Percentiles rank a stretch among this genome's conserved stretches.
Conservation (phyloP, 2,329 filamentous ascomycete species). For the Exophiala sideris region DNA sequence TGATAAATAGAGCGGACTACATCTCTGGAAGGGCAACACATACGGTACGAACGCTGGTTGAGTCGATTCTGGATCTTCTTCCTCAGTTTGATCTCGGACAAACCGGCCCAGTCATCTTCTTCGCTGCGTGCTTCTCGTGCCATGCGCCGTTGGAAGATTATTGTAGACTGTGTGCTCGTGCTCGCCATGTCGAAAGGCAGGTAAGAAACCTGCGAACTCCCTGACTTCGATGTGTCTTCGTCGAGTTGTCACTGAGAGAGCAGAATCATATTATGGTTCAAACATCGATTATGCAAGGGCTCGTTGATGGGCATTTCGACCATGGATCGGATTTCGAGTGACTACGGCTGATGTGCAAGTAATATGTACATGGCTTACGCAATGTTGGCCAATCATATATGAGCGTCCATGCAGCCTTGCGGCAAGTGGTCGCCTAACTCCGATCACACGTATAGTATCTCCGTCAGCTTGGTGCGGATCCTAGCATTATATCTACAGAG, state of each 20-base stretch:
- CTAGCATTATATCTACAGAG: too few relatives aligned
- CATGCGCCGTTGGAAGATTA: conserved; percentile 9
- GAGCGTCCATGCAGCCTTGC: not conserved
- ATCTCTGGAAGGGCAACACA: not conserved
- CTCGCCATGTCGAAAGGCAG: not conserved
- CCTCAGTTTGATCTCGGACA: conserved; percentile 6
- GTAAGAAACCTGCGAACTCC: not conserved
- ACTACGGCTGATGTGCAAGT: not conserved
- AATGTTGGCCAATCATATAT: not conserved
- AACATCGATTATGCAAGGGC: too few relatives aligned
- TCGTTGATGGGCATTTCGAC: too few relatives aligned
- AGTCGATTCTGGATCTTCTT: conserved; percentile 13
- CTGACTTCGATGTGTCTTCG: too few relatives aligned
- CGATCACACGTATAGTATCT: not conserved
- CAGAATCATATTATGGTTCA: too few relatives aligned
- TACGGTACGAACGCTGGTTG: conserved; percentile 13
- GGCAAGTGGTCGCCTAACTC: not conserved
- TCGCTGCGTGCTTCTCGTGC: conserved; percentile 7
- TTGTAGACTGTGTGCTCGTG: not conserved
- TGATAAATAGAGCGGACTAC: not conserved
- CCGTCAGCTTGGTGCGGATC: too few relatives aligned
- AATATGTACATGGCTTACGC: not conserved
- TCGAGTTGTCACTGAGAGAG: too few relatives aligned
- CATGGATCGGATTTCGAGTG: not conserved
- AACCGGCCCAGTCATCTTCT: conserved; percentile 12